Conservation (phyloP, 495 filamentous ascomycete genomes). For the Cercophora samala region DNA sequence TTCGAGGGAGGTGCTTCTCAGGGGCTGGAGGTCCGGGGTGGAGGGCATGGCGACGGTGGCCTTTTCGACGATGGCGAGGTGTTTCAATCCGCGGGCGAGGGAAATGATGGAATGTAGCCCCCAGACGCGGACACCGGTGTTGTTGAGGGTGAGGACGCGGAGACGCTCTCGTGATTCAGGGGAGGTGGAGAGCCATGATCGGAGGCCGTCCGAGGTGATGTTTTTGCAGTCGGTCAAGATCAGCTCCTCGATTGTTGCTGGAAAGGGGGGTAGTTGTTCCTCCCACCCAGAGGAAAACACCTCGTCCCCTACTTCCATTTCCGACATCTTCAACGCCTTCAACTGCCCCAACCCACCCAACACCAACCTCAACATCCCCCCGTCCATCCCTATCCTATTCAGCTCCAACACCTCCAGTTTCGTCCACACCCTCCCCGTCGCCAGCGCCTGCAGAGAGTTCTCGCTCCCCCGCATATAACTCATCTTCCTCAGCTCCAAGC, state of each 20-base stretch:
- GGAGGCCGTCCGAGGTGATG: conserved; percentile 67
- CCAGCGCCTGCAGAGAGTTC: conserved; percentile 67
- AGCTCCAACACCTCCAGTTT: conserved; percentile 80
- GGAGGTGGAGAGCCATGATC: conserved; percentile 51
- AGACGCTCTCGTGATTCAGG: conserved; percentile 51
- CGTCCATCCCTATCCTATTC: conserved; percentile 67
- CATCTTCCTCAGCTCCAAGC: conserved; percentile 84
- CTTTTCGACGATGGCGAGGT: conserved; percentile 63
- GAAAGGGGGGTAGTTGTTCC: conserved; percentile 62
- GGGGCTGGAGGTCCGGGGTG: conserved; percentile 45
- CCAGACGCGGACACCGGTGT: conserved; percentile 63
- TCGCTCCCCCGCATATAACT: conserved; percentile 75
- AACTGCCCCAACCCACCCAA: conserved; percentile 64
- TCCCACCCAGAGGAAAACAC: conserved; percentile 55
- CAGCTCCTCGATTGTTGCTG: conserved; percentile 60
- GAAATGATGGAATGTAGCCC: conserved; percentile 63
- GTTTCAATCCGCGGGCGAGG: conserved; percentile 56
- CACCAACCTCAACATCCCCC: conserved; percentile 63
- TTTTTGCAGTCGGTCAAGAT: conserved; percentile 63
- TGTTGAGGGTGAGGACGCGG: conserved; percentile 57
- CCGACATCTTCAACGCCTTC: conserved; percentile 66
- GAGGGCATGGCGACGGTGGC: conserved; percentile 63
- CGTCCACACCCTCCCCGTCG: conserved; percentile 64
- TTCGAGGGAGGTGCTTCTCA: conserved; percentile 63
- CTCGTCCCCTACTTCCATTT: conserved; percentile 68